phyloP scores from a whole-genome alignment of 306 rosid species.

The Trifolium fragiferum region DNA sequence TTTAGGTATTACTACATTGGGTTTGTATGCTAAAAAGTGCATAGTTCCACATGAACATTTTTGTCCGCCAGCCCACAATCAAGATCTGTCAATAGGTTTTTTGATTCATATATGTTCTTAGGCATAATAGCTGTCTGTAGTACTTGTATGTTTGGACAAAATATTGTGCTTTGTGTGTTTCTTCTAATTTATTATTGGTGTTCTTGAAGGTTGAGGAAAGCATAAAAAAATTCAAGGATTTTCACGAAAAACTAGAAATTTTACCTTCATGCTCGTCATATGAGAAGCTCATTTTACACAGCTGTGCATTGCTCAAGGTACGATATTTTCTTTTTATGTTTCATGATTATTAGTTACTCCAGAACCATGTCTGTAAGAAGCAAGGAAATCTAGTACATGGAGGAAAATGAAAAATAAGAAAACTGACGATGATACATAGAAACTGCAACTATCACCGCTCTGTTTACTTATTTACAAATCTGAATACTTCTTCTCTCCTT shows the following conservation, averaged over 20 bases:
- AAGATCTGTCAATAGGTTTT: conserved; percentile 4
- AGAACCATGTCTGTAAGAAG: conserved; percentile 33
- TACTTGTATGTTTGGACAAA: neutral
- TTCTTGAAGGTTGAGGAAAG: conserved; percentile 83
- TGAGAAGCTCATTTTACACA: conserved; percentile 66
- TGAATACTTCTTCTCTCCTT: neutral
- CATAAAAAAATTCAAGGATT: conserved; percentile 58
- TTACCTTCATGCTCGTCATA: conserved; percentile 68
- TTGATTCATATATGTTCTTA: conserved; percentile 30
- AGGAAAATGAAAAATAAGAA: conserved; percentile 25
- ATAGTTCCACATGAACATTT: conserved; percentile 25
- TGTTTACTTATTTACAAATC: neutral
- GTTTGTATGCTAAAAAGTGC: conserved; percentile 10
- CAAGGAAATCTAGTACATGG: conserved; percentile 13
- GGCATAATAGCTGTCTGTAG: conserved; percentile 7
- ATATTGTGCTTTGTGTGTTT: neutral
- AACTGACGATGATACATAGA: neutral
- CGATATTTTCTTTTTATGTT: conserved; percentile 36
- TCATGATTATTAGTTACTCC: conserved; percentile 17
- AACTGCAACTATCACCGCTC: conserved; percentile 12
- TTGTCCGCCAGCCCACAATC: neutral
- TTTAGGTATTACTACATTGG: neutral
- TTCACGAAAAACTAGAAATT: conserved; percentile 64
- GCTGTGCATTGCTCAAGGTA: conserved; percentile 74
- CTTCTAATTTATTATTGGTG: conserved; percentile 36